phyloP scores from a whole-genome alignment of 345 rosid genomes.

The Durio zibethinus region DNA sequence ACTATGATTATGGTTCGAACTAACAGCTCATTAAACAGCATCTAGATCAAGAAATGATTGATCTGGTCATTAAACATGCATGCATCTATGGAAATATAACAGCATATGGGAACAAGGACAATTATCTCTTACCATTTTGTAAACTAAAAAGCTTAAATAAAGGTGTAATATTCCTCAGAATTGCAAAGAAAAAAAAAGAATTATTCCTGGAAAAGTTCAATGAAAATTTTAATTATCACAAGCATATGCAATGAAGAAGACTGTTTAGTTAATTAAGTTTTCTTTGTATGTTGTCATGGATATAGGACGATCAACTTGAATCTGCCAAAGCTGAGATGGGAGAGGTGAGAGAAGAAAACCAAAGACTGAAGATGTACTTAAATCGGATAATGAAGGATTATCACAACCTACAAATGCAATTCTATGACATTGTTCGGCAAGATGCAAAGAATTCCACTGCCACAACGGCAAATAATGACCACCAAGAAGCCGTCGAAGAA shows the following conservation, averaged over 20 bases:
- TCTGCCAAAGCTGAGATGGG: conserved; percentile 68
- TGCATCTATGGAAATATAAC: neutral
- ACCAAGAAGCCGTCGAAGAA: conserved; percentile 33
- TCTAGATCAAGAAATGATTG: neutral
- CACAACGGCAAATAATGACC: neutral
- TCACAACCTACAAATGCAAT: conserved; percentile 52
- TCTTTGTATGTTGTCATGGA: neutral
- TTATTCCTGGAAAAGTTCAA: neutral
- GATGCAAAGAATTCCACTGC: conserved; percentile 26
- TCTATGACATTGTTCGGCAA: conserved; percentile 40
- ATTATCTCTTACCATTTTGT: no score
- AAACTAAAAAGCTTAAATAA: neutral
- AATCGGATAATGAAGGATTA: conserved; percentile 59
- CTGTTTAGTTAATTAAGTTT: no score
- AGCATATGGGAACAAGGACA: neutral
- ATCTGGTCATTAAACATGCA: neutral
- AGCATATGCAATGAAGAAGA: neutral
- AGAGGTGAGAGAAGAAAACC: conserved; percentile 71
- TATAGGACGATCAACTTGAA: conserved; percentile 50
- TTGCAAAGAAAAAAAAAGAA: neutral
- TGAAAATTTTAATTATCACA: neutral
- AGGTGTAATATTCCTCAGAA: neutral
- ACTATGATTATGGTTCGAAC: no score
- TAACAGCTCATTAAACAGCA: no score
- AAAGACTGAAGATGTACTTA: conserved; percentile 56